Base-by-base conservation (phyloP, 1,139 yeast genomes). In the Nadsonia starkeyi-henricii region DNA sequence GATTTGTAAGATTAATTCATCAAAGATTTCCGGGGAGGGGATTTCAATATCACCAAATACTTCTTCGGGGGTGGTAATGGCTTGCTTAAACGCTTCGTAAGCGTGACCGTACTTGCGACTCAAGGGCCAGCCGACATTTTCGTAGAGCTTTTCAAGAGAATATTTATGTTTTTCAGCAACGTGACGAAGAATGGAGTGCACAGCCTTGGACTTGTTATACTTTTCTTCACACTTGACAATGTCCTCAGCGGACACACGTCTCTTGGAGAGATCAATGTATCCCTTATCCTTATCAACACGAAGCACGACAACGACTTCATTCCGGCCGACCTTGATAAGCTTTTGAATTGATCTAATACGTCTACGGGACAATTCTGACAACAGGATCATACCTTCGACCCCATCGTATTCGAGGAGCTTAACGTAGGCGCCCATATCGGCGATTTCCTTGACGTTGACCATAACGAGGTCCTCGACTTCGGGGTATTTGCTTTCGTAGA, bases 211-310 rank as follows among this genome's bases (percentile, higher is more conserved):
- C 71, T 89, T 91, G 71, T 86, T 91, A 71, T 85, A 91, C 69
- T 95, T 81, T 71, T 91, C 99, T 70, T 91, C 98, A 74, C 98
- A 93, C 69, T 86, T 88, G 61, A 83, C 81, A 57, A 93, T 91
- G 67, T 93, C 99, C 71, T 93, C 98, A 42, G 96, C 81, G n/a
- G 95, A 83, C 49, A 91, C 99, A 68, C 96, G 81, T 77, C 97
- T 89, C 69, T 91, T 91, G 52, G 97, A 89, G 64, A 91, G 75
- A 71, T 91, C 99, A 65, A 91, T 91, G 70, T 91, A 91, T 47
- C 96, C 99, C 69, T 91, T 91, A 68, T 93, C 98, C 69, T 88
- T 89, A 70, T 91, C 99, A 54, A 91, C 98, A 74, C 99, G 85
- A 65, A 91, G 75, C n/a, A 93, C 98, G 52, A 91, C 97, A 33